A percentile compares a stretch with the other conserved stretches of the same genome.
Conservation (phyloP, 768 basidiomycete species). For the Leccinum obscurum region DNA sequence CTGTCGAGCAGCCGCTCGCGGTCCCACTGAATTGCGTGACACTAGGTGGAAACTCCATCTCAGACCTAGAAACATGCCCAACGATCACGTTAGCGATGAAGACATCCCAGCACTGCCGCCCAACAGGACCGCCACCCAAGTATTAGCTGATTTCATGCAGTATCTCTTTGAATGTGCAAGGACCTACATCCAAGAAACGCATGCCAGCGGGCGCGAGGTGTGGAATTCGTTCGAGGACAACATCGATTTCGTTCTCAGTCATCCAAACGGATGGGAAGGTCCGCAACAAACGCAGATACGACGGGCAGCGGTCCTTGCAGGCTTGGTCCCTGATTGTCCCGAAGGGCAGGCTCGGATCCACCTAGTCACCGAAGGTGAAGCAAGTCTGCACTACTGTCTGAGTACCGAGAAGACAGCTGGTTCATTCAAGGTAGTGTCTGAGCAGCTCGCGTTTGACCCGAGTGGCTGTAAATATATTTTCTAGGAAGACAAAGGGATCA, state of each 20-base stretch:
- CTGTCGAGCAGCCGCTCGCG: neutral
- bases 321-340: conserved; percentile 38
- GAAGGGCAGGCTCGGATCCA: conserved; percentile 39
- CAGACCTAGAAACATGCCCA: conserved; percentile 26
- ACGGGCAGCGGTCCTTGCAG: conserved; percentile 42
- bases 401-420: conserved; percentile 35
- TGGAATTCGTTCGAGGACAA: conserved; percentile 42
- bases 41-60: conserved; percentile 39
- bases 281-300: conserved; percentile 45
- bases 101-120: conserved; percentile 45
- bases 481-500: conserved; percentile 46
- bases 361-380: conserved; percentile 55
- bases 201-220: conserved; percentile 41
- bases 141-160: conserved; percentile 49
- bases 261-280: conserved; percentile 51
- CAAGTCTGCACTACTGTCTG: conserved; percentile 50
- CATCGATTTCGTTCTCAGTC: conserved; percentile 48
- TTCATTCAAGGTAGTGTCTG: conserved; percentile 25
- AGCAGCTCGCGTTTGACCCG: neutral
- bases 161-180: conserved; percentile 46
- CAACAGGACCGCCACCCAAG: conserved; percentile 41
- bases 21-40: conserved; percentile 7
- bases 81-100: conserved; percentile 27
- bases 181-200: conserved; percentile 46
- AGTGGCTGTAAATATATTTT: neutral